These are phyloP conservation scores for Skeletonema costatum DNA, from an alignment of 108 stramenopile species.

Conservation along the genomic window DNA sequence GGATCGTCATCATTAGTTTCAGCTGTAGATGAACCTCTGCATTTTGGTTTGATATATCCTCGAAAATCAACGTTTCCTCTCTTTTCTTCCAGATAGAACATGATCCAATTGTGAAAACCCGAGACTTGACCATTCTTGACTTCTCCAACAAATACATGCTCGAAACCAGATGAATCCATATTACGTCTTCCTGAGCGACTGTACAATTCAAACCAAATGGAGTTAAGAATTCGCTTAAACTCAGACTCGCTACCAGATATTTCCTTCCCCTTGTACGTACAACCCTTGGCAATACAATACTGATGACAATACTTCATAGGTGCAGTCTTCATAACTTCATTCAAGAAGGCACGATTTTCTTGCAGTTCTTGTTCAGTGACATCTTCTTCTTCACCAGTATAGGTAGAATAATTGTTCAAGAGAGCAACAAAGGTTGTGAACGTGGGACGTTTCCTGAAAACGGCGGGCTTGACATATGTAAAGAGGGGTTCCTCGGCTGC, in stretches of 20 bases:
- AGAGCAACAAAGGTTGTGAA: constrained; percentile 76
- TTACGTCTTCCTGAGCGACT: constrained; percentile 50
- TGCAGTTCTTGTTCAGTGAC: constrained; percentile 58
- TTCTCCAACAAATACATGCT: constrained; percentile 95
- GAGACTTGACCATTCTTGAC: constrained; percentile 69
- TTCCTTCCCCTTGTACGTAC: constrained; percentile 33
- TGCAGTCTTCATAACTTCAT: constrained; percentile 79
- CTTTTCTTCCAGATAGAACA: constrained; percentile 88
- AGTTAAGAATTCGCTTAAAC: constrained; percentile 68
- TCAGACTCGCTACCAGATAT: constrained; percentile 56
- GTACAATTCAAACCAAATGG: constrained; percentile 92
- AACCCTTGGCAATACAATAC: constrained; percentile 62
- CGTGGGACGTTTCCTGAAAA: constrained; percentile 70
- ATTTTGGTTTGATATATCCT: constrained; percentile 82
- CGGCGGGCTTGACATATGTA: constrained; percentile 49
- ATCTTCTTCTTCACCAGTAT: constrained; percentile 64
- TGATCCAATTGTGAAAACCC: constrained; percentile 95
- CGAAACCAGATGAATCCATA: constrained; percentile 88
- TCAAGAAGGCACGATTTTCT: constrained; percentile 73
- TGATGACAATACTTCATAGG: constrained; percentile 92
- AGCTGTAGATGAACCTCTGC: constrained; percentile 55
- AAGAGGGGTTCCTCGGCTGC: constrained; percentile 84
- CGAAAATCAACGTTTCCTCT: constrained; percentile 82
- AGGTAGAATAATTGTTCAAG: constrained; percentile 84
- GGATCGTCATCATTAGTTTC: constrained; percentile 69